Conservation (phyloP, 1,284 basidiomycete genomes). For the Microbotryomycetes sp. region DNA sequence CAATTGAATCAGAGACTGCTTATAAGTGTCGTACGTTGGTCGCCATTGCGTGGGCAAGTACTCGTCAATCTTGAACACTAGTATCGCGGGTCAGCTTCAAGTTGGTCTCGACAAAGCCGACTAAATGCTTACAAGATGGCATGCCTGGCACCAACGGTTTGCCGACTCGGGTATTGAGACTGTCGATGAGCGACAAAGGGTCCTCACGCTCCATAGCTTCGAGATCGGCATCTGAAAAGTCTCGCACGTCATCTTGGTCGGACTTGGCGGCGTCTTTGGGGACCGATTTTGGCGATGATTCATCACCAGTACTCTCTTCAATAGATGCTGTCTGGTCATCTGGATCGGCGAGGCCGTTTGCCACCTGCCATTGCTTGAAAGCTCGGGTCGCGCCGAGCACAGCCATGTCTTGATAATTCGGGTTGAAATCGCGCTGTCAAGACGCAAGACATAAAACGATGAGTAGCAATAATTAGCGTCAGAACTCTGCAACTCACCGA, state of each 20-base stretch:
- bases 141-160: slow-evolving; percentile 4
- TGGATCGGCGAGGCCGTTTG: slow-evolving; percentile 36
- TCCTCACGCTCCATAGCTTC: slow-evolving; percentile 62
- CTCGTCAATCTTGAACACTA: slow-evolving; percentile 72
- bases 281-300: slow-evolving; percentile 50
- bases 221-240: slow-evolving; percentile 50
- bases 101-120: background rate
- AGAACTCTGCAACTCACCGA: slow-evolving; percentile 48
- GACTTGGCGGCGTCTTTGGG: slow-evolving; percentile 37
- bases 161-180: slow-evolving; percentile 19
- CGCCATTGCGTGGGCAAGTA: slow-evolving; percentile 80
- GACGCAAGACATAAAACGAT: background rate
- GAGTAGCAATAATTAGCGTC: background rate
- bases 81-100: background rate
- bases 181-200: slow-evolving; percentile 53
- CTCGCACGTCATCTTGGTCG: slow-evolving; percentile 33
- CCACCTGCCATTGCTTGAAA: slow-evolving; percentile 65
- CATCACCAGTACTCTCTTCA: slow-evolving; percentile 49
- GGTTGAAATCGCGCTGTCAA: slow-evolving; percentile 65
- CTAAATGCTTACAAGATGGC: slow-evolving; percentile 15
- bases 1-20: slow-evolving; percentile 57
- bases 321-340: slow-evolving; percentile 29
- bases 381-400: slow-evolving; percentile 92
- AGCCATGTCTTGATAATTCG: slow-evolving; percentile 98
- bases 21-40: slow-evolving; percentile 66